Evolutionary conservation across 805 yeast genomes (phyloP), one percentile per base, ranked within the genome.

Genomic region (Kuraishia piskuri): DNA sequence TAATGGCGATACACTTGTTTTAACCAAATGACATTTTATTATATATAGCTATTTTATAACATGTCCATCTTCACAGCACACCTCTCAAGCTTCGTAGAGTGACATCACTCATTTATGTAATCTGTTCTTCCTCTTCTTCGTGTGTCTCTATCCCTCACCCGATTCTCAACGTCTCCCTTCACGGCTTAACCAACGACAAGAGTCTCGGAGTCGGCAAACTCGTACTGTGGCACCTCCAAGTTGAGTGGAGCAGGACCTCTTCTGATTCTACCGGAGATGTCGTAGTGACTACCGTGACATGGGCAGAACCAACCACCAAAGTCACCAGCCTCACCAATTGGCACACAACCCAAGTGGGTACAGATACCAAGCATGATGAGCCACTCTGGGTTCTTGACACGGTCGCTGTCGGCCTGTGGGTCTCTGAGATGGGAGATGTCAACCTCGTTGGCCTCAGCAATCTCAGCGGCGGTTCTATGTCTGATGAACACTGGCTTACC

Each of bases 271-370:
- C 99, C 99, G 59, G 97, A 91, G 77, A 95, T 95, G 78, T 94
- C 99, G 77, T 94, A 94, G 76, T 95, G 99, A 70, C 98, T 92
- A 83, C 99, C 99, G 82, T 95, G 99, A 80, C 99, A 94, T 61
- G 99, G 99, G 77, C 99, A 94, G 92, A 94, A 94, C 99, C 99
- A 94, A 72, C 99, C 99, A 72, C 97, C 98, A 66, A 82, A 94
- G 75, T 94, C 99, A 77, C 99, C 99, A 62, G 97, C 86, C 79
- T 94, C 98, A 72, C 99, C 99, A 68, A 94, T 94, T 63, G 99
- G 99, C 58, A 94, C 99, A 86, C 99, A 94, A 74, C 99, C 99
- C 80, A 94, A 85, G 74, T 94, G 99, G 62, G 99, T 94, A 82
- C 99, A 94, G 73, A 94, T 92, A 78, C 99, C 99, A 77, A 94